Evolutionary conservation across 345 rosid genomes (phyloP).

Genomic region (Physaria fendleri): DNA sequence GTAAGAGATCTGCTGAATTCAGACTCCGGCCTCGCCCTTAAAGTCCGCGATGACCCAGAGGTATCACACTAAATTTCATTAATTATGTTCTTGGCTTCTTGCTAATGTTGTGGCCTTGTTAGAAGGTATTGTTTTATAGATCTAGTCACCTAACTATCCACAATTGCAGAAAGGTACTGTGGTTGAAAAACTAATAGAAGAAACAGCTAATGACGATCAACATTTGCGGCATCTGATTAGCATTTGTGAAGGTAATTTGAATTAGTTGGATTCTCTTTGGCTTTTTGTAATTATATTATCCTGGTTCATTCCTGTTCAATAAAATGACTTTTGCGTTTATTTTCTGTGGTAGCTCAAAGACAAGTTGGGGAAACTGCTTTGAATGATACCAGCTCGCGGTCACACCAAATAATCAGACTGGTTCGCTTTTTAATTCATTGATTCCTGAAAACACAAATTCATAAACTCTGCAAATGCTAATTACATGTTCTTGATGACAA

Average conservation of each 20-base stretch:
- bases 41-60: conserved; percentile 99
- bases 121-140: neutral
- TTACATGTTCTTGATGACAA: conserved; percentile 20
- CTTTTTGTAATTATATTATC: neutral
- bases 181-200: conserved; percentile 93
- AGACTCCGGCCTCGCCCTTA: conserved; percentile 84
- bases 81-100: neutral
- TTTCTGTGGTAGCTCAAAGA: conserved; percentile 70
- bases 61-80: conserved; percentile 34
- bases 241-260: conserved; percentile 80
- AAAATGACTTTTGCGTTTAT: conserved; percentile 13
- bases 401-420: conserved; percentile 97
- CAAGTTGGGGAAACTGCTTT: conserved; percentile 99
- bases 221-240: conserved; percentile 78
- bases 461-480: conserved; percentile 11
- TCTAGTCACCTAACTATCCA: neutral
- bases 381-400: conserved; percentile 93
- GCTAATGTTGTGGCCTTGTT: conserved; percentile 6
- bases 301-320: neutral
- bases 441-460: neutral
- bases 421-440: conserved; percentile 34
- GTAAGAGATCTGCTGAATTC: conserved; percentile 87
- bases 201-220: conserved; percentile 69
- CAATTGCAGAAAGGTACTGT: conserved; percentile 86
- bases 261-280: neutral